Base-by-base conservation (phyloP, 1,284 basidiomycete species). In the Anthracocystis setariae region DNA sequence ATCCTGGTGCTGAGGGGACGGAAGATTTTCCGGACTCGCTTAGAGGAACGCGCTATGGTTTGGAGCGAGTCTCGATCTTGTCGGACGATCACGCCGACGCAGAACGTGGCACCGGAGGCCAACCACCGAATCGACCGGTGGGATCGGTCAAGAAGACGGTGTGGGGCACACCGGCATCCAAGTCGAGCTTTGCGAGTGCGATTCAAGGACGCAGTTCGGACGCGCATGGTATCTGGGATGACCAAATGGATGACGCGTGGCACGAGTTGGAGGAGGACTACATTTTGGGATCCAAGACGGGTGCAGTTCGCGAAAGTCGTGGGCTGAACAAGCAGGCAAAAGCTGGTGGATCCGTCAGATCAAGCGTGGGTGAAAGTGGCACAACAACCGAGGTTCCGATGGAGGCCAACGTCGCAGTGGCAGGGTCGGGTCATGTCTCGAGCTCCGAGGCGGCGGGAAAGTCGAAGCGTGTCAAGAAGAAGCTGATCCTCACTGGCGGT, bases 211-310 rank as follows among this genome's bases (percentile, higher is more conserved):
- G 46, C 17, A 37, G 49, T 8, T 48, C 51, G 2, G 73, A 60
- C 25, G 63, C 53, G 7, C 52, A 61, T 12, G 64, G 60, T 1
- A 29, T 63, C 8, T 64, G 74, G 59, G 69, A 74, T 35, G 65
- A 70, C n/a, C 48, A 72, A 18, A 73, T 78, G 53, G 80, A 80
- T 17, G 80, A 81, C 27, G 79, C 79, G 17, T 82, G 79, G 79
- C 69, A 74, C 20, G 77, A 81, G 61, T 61, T 81, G 17, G 80
- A 82, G 45, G 78, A 79, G 24, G 78, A 78, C 25, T 77, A 68
- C n/a, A 77, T 78, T 43, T 37, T 78, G n/a, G 74, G 76, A 20
- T 68, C 70, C 3, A 64, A 60, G 24, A 62, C 49, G 20, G 61
- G 47, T 20, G 51, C 63, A 20, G 50, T 53, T 25, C 45, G 49